Conservation (phyloP, 352 stramenopile species). For the Plasmopara halstedii region DNA sequence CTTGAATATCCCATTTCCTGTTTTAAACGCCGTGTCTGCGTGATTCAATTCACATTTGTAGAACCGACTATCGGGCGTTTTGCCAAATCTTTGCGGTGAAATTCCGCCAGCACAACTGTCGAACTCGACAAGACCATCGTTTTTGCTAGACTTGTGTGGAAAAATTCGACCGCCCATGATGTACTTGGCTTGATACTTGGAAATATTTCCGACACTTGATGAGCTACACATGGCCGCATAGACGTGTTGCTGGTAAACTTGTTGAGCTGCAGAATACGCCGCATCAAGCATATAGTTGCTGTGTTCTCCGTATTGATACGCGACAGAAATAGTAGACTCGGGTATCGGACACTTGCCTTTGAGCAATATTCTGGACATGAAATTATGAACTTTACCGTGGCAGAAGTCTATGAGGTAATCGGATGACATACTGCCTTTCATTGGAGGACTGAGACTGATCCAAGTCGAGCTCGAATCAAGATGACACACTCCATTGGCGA, state of each 20-base stretch:
- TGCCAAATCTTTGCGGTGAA: slow-evolving; percentile 17
- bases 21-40: slow-evolving; percentile 37
- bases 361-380: slow-evolving; percentile 19
- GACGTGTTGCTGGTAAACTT: slow-evolving; percentile 24
- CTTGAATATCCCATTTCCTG: slow-evolving; percentile 35
- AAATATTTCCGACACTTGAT: slow-evolving; percentile 29
- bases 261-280: slow-evolving; percentile 18
- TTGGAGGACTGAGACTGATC: slow-evolving; percentile 28
- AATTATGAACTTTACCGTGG: slow-evolving; percentile 13
- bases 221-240: slow-evolving; percentile 32
- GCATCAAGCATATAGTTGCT: slow-evolving; percentile 3
- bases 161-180: slow-evolving; percentile 18
- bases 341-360: slow-evolving; percentile 26
- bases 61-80: slow-evolving; percentile 16
- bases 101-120: slow-evolving; percentile 30
- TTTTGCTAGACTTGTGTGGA: slow-evolving; percentile 29
- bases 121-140: slow-evolving; percentile 36
- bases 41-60: slow-evolving; percentile 43
- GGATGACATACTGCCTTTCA: slow-evolving; percentile 35
- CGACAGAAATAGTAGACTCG: slow-evolving; percentile 11
- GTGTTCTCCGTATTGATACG: slow-evolving; percentile 29
- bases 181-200: slow-evolving; percentile 28
- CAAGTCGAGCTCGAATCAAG: slow-evolving; percentile 19
- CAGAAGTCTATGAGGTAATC: slow-evolving; percentile 34
- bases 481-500: slow-evolving; percentile 9